Evolutionary conservation across 2,329 filamentous ascomycete species (phyloP).

Genomic region (Tolypocladium tropicale): DNA sequence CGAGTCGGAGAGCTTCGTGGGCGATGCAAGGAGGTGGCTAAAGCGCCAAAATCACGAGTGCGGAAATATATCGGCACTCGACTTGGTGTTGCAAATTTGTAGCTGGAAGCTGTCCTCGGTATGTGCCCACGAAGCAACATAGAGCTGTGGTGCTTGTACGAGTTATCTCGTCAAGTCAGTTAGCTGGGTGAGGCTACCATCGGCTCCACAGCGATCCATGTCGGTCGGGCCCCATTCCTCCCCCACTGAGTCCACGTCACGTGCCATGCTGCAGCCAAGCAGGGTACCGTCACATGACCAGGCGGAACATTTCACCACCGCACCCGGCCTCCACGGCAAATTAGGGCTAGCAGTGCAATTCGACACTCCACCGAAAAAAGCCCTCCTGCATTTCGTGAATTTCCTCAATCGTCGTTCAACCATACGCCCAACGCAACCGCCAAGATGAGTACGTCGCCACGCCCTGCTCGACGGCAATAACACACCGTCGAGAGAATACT

Average conservation of each 20-base stretch:
- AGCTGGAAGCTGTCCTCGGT: not conserved
- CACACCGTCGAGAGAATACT: not conserved
- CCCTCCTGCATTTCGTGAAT: conserved; percentile 21
- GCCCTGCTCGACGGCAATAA: conserved; percentile 1
- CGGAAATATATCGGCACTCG: not conserved
- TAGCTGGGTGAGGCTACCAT: not conserved
- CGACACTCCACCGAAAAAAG: conserved; percentile 27
- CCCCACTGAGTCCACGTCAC: not conserved
- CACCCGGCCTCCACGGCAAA: conserved; percentile 12
- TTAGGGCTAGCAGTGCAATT: conserved; percentile 26
- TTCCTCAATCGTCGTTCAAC: conserved; percentile 25
- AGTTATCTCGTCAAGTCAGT: too few species aligned
- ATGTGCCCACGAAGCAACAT: too few species aligned
- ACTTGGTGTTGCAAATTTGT: not conserved
- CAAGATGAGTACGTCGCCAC: conserved; percentile 45
- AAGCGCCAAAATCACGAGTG: not conserved
- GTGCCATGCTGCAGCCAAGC: not conserved
- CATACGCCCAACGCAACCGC: conserved; percentile 33
- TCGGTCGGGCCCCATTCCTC: too few species aligned
- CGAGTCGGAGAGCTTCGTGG: not conserved
- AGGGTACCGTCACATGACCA: conserved; percentile 22
- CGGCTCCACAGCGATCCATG: not conserved
- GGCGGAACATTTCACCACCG: conserved; percentile 11
- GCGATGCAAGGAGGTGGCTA: not conserved
- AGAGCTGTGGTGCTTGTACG: too few species aligned